Evolutionary conservation across 768 basidiomycete species (phyloP), one percentile per base, ranked within the genome.

Genomic region (Multifurca ochricompacta): DNA sequence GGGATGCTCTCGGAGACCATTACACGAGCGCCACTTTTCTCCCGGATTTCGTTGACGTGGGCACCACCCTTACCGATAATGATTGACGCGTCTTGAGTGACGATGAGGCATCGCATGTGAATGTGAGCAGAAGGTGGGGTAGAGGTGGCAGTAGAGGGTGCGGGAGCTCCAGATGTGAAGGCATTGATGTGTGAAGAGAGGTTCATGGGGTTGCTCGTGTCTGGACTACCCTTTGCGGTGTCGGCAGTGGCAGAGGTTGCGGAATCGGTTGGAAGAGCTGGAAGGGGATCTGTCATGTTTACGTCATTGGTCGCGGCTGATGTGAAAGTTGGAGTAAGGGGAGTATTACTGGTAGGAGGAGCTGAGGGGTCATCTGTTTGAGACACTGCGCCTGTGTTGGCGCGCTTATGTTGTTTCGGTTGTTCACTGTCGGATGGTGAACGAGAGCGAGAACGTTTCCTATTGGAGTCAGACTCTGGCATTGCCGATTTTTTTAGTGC

Each of bases 1-100:
- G 96, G 92, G 56, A 98, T 97, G 66, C 92, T 92, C 73, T 99
- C 96, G 18, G 93, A 98, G 43, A 99, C 92, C 76, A 93, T 90
- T 63, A 98, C 92, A 45, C 92, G 80, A 13, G 95, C 94, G 40
- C 91, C 92, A 61, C 91, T 93, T 76, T 95, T 96, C 70, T 98
- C 96, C 58, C 96, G 78, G 59, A 99, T 98, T 71, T 99, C 96
- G 64, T 96, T 97, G 63, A 99, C 94, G 71, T 98, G 96, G 40
- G 87, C 80, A 60, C 95, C 95, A 46, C 77, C 88, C 71, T 92
- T 91, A 34, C 96, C 96, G 62, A 99, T 99, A 74, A 98, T 98
- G 72, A 99, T 95, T 51, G 91, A 94, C 11, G 96, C 96, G 71
- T 99, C 96, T 72, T 97, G 94, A 9, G 96, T 98, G 63, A 99